phyloP scores from a whole-genome alignment of 2,329 filamentous ascomycete genomes.

The Colletotrichum sp. region DNA sequence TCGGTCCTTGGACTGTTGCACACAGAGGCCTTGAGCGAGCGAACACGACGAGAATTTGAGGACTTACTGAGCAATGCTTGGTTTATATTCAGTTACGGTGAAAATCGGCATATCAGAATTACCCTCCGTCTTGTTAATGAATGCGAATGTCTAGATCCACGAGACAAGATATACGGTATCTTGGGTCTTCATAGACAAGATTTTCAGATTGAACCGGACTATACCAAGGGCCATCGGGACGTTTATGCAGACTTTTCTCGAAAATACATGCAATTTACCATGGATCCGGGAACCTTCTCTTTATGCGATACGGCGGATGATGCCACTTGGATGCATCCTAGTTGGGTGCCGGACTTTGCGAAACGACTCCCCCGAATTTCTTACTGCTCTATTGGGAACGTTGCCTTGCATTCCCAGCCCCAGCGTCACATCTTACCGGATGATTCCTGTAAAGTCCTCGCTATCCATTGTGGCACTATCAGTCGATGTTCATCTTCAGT shows the following conservation, averaged over 20 bases:
- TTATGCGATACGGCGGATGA: background rate
- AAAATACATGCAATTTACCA: too few relatives aligned
- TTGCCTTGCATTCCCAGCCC: accelerated
- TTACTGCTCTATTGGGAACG: accelerated
- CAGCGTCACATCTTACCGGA: accelerated
- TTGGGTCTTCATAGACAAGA: background rate
- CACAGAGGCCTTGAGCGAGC: accelerated
- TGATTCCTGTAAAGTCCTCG: background rate
- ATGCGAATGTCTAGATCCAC: background rate
- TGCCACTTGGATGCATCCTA: background rate
- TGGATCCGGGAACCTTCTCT: accelerated
- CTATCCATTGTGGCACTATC: accelerated
- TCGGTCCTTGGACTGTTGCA: accelerated
- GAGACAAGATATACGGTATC: background rate
- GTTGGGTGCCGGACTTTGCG: background rate
- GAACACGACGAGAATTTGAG: accelerated
- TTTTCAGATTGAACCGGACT: accelerated
- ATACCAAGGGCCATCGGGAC: background rate
- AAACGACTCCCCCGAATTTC: accelerated
- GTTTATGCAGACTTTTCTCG: background rate
- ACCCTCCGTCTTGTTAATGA: accelerated
- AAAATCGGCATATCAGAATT: accelerated
- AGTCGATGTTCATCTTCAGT: background rate
- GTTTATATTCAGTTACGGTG: accelerated
- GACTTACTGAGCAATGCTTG: accelerated